Evolutionary conservation across 108 stramenopile genomes (phyloP), one percentile per base, ranked within the genome.

Genomic region (Skeletonema potamos): DNA sequence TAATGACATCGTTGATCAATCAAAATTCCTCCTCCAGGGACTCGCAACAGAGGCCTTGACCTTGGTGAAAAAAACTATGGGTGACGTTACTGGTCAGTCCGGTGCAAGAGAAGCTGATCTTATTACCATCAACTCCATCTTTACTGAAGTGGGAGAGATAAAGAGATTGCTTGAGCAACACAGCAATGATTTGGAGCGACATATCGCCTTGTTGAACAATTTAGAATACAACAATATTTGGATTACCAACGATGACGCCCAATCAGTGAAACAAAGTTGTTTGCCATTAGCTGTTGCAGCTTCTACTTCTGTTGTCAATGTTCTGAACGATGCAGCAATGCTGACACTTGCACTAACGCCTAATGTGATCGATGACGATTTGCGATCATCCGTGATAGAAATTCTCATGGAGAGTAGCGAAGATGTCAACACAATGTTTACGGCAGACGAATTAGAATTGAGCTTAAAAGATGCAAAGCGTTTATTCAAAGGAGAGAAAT

Each of bases 31-130:
- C 29, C 73, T 91, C 13, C 61, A 82, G 36, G 83, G 83, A 41
- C 68, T 91, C n/a, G 68, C 80, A 62, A 20, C 58, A 13, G 86
- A 88, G 69, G 72, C 74, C 22, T 32, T 84, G 11, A 32, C 41
- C 6, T 27, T 76, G 24, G 59, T 91, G 0, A 85, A 85, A 32
- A 86, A 59, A 51, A 91, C 90, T 24, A 64, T 67, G 57, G 89
- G 89, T 3, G 84, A 86, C 81, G 71, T 86, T 20, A 86, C 82
- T 9, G 84, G 82, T 20, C 70, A 66, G 33, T 34, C 34, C 15
- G 89, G 89, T n/a, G 89, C 75, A 24, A 72, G 84, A 55, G n/a
- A 30, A 11, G 73, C 46, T n/a, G 89, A 88, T 54, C 11, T 90
- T 8, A 67, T 66, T 27, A 36, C 61, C 7, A 85, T 90, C 32